Evolutionary conservation across 495 filamentous ascomycete genomes (phyloP).

Genomic region (Penicillium longicatenatum): DNA sequence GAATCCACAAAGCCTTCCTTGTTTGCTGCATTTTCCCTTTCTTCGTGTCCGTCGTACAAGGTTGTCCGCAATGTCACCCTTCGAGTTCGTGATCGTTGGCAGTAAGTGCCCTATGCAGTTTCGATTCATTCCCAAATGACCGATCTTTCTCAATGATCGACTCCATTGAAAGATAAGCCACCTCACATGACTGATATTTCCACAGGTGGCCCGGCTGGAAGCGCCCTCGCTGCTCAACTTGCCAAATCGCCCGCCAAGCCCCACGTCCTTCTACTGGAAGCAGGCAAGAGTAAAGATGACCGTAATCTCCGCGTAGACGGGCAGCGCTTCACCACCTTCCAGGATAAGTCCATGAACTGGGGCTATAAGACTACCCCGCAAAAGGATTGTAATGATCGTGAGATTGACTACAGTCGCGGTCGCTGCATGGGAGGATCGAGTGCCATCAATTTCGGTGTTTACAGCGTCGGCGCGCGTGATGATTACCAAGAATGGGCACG

Average conservation of each 20-base stretch:
- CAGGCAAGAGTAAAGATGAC: constrained; percentile 51
- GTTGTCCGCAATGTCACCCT: background rate
- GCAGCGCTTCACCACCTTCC: constrained; percentile 49
- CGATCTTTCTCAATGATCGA: too few relatives aligned
- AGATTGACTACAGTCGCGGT: constrained; percentile 57
- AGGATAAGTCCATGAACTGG: constrained; percentile 52
- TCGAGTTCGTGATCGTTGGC: background rate
- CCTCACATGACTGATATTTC: background rate
- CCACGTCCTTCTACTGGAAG: constrained; percentile 54
- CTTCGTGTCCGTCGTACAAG: too few relatives aligned
- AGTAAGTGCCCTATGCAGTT: background rate
- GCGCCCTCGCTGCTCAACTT: constrained; percentile 44
- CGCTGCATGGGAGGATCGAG: constrained; percentile 59
- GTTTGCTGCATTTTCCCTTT: background rate
- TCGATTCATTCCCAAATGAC: too few relatives aligned
- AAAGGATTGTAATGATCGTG: constrained; percentile 41
- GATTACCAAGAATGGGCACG: constrained; percentile 59
- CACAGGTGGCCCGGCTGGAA: constrained; percentile 54
- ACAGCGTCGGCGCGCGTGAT: constrained; percentile 50
- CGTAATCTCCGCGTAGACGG: constrained; percentile 46
- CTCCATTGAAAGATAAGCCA: too few relatives aligned
- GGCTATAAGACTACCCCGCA: constrained; percentile 58
- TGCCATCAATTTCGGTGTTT: constrained; percentile 62
- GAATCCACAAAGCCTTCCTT: too few relatives aligned
- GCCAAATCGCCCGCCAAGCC: constrained; percentile 45